phyloP scores from a whole-genome alignment of 495 filamentous ascomycete genomes.

The Penicillium daleae region DNA sequence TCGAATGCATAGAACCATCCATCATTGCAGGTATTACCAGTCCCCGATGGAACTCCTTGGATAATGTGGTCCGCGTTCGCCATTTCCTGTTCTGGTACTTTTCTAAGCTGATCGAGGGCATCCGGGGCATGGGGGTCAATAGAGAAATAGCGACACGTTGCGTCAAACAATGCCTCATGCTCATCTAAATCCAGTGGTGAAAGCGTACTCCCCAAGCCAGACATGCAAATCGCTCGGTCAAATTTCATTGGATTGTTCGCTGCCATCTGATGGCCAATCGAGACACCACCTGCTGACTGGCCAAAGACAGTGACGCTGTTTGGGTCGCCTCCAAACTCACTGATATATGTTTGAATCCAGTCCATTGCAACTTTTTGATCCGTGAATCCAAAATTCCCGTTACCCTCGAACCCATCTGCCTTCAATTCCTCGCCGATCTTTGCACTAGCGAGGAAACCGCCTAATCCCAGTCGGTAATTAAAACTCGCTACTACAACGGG shows the following conservation, averaged over 20 bases:
- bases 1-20: background rate
- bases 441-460: background rate
- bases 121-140: background rate
- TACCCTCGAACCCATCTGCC: background rate
- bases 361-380: background rate
- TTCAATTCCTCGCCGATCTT: background rate
- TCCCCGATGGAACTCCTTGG: background rate
- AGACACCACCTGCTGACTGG: background rate
- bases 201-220: background rate
- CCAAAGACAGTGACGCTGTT: background rate
- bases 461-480: background rate
- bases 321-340: background rate
- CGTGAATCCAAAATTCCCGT: background rate
- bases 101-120: background rate
- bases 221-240: background rate
- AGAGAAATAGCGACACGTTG: background rate
- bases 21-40: background rate
- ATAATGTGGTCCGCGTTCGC: background rate
- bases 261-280: background rate
- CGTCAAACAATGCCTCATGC: background rate
- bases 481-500: background rate
- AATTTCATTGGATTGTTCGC: background rate
- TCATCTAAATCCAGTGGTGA: background rate
- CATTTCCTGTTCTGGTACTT: background rate
- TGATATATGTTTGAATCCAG: background rate